Percentiles rank a stretch among this genome's conserved stretches.
phyloP scores from a whole-genome alignment of 2,329 filamentous ascomycete genomes.

The Aspergillus thermomutatus region DNA sequence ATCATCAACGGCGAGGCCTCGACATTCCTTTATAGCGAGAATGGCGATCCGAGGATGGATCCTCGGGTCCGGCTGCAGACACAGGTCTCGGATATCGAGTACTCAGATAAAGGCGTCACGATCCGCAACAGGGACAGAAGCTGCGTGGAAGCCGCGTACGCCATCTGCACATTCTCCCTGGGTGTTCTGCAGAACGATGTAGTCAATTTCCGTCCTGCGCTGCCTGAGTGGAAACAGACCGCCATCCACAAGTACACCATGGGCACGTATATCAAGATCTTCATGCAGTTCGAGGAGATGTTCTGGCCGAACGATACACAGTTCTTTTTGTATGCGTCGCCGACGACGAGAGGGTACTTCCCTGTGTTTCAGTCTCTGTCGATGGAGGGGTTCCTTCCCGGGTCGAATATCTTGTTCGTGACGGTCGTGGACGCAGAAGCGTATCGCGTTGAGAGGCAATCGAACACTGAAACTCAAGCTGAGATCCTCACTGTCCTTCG shows the following conservation, averaged over 20 bases:
- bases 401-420: constrained; percentile 62
- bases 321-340: constrained; percentile 52
- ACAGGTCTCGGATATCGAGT: constrained; percentile 53
- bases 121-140: constrained; percentile 52
- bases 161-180: constrained; percentile 65
- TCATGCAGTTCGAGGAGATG: constrained; percentile 62
- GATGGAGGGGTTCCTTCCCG: constrained; percentile 55
- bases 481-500: constrained; percentile 58
- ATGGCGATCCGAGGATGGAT: constrained; percentile 35
- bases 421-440: constrained; percentile 58
- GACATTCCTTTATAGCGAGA: constrained; percentile 47
- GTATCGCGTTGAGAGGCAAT: constrained; percentile 57
- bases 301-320: constrained; percentile 60
- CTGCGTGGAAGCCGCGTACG: constrained; percentile 59
- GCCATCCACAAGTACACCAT: constrained; percentile 64
- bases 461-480: constrained; percentile 54
- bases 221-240: constrained; percentile 63
- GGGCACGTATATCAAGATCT: constrained; percentile 70
- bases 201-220: constrained; percentile 55
- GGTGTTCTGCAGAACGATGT: constrained; percentile 64
- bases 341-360: constrained; percentile 49
- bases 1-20: constrained; percentile 57
- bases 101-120: constrained; percentile 52
- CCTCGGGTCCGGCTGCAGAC: constrained; percentile 57
- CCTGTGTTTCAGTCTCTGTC: constrained; percentile 64